Percentiles rank a stretch among this genome's conserved stretches.
These are phyloP conservation scores for Meripilus lineatus DNA, from an alignment of 1,284 basidiomycete species.

Conservation along the genomic window DNA sequence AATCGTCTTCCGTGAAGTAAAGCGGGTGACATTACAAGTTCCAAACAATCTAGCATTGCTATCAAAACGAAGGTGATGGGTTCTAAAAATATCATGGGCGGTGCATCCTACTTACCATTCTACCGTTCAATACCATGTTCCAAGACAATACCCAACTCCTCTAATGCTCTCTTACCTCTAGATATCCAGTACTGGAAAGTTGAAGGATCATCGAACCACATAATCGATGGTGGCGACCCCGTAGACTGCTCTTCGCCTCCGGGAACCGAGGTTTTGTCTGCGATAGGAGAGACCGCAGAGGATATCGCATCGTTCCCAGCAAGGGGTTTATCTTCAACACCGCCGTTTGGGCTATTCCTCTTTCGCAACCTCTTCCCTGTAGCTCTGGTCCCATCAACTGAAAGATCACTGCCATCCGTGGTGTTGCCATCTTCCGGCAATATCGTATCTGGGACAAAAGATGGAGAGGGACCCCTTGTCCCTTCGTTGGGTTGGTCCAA, in stretches of 20 bases:
- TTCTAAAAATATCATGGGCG: no score
- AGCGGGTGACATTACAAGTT: no score
- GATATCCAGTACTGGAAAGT: conserved; percentile 46
- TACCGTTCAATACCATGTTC: conserved; percentile 34
- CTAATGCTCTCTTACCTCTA: conserved; percentile 44
- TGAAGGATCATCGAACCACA: conserved; percentile 54
- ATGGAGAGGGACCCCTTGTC: conserved; percentile 7
- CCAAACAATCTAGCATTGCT: no score
- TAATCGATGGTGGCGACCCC: conserved; percentile 14
- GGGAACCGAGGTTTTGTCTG: not conserved
- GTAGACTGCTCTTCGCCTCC: not conserved
- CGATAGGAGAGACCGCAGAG: not conserved
- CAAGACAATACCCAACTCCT: conserved; percentile 43
- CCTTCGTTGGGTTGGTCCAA: not conserved
- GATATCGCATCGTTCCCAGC: conserved; percentile 6
- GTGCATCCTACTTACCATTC: no score
- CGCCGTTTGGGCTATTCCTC: conserved; percentile 4
- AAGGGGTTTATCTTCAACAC: not conserved
- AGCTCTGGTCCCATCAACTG: not conserved
- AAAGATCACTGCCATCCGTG: not conserved
- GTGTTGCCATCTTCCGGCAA: not conserved
- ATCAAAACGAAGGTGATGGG: no score
- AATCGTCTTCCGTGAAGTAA: no score
- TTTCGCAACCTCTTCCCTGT: conserved; percentile 14
- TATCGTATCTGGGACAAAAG: no score